These are phyloP conservation scores for Solanum megistacrolobum DNA, from an alignment of 257 asterid genomes.

Conservation along the genomic window DNA sequence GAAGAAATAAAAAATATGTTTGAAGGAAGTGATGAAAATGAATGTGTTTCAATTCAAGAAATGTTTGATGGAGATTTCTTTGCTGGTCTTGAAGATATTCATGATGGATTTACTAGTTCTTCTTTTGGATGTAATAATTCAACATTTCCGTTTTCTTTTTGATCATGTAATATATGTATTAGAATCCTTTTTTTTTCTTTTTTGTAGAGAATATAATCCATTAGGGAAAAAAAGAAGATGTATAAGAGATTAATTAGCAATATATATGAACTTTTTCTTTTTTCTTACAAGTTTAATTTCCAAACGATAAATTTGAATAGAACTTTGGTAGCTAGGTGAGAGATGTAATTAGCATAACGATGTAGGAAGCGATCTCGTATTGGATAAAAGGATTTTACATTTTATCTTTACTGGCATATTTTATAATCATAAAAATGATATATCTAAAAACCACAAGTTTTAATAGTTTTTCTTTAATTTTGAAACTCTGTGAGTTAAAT, in stretches of 20 bases:
- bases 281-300: background rate
- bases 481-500: too few relatives aligned
- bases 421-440: background rate
- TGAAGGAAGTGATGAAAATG: background rate
- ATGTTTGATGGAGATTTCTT: slow-evolving; percentile 9
- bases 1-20: background rate
- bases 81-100: slow-evolving; percentile 8
- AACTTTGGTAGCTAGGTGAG: background rate
- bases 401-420: background rate
- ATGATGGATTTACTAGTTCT: background rate
- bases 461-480: too few relatives aligned
- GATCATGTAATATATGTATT: background rate
- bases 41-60: background rate
- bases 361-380: background rate
- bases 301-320: background rate
- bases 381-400: background rate
- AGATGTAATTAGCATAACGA: background rate
- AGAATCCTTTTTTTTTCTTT: background rate
- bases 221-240: background rate
- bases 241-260: background rate
- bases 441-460: too few relatives aligned
- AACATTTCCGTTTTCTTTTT: background rate
- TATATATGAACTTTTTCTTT: background rate
- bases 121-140: background rate
- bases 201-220: background rate